Conservation (phyloP, 768 basidiomycete genomes). For the Termitomyces sp. region DNA sequence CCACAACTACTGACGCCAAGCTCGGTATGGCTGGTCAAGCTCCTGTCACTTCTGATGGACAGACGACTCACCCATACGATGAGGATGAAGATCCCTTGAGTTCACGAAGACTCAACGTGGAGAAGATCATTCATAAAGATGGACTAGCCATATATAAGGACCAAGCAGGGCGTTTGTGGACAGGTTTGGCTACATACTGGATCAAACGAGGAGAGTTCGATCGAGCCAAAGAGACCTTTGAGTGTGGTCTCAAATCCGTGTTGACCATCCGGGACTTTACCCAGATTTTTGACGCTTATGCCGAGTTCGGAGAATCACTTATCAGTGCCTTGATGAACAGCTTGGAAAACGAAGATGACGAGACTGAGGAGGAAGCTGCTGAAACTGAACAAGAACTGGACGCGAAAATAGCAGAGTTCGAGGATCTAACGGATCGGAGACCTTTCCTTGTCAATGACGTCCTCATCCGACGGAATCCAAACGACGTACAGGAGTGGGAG, state of each 20-base stretch:
- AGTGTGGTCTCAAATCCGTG: slow-evolving; percentile 76
- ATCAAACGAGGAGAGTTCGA: slow-evolving; percentile 96
- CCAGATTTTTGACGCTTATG: slow-evolving; percentile 95
- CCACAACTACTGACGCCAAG: slow-evolving; percentile 49
- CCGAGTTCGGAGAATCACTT: slow-evolving; percentile 88
- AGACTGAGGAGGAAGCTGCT: slow-evolving; percentile 52
- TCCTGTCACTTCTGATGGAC: slow-evolving; percentile 33
- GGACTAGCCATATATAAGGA: slow-evolving; percentile 91
- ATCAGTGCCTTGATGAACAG: slow-evolving; percentile 87
- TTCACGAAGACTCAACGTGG: slow-evolving; percentile 73
- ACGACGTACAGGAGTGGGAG: slow-evolving; percentile 99
- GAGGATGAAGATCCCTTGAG: slow-evolving; percentile 81
- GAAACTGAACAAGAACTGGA: slow-evolving; percentile 85
- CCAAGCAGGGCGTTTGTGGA: slow-evolving; percentile 95
- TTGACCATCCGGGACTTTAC: slow-evolving; percentile 96
- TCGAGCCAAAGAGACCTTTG: slow-evolving; percentile 82
- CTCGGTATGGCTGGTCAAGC: neutral
- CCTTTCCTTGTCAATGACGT: slow-evolving; percentile 98
- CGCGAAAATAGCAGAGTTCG: slow-evolving; percentile 84
- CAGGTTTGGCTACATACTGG: slow-evolving; percentile 96
- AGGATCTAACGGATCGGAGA: slow-evolving; percentile 89
- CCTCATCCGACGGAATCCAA: slow-evolving; percentile 85
- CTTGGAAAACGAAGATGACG: slow-evolving; percentile 76
- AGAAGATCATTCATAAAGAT: slow-evolving; percentile 77
- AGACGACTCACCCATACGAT: slow-evolving; percentile 50